Percentiles rank a stretch among this genome's conserved stretches.
Evolutionary conservation across 805 yeast genomes (phyloP).

Genomic region (Yamadazyma sp.): DNA sequence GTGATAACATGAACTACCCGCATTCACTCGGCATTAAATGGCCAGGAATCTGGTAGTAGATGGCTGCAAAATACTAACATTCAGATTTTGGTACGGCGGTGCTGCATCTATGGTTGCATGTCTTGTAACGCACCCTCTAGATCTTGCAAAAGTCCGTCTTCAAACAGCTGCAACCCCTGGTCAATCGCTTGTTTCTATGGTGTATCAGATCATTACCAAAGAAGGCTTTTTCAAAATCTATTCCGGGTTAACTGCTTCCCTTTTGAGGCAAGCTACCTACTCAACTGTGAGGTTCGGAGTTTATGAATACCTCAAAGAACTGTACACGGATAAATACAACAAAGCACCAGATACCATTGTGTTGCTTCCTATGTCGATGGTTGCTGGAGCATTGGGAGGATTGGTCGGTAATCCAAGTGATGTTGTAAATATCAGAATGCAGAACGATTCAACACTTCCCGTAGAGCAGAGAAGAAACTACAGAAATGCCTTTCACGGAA

Average conservation of each 20-base stretch:
- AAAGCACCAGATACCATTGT: slow-evolving; percentile 55
- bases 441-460: slow-evolving; percentile 76
- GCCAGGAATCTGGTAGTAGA: not conserved
- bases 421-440: slow-evolving; percentile 87
- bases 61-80: slow-evolving; percentile 11
- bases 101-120: slow-evolving; percentile 69
- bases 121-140: slow-evolving; percentile 76
- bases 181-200: slow-evolving; percentile 60
- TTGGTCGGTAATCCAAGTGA: slow-evolving; percentile 87
- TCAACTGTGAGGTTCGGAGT: slow-evolving; percentile 84
- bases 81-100: slow-evolving; percentile 64
- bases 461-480: slow-evolving; percentile 66
- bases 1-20: slow-evolving; percentile 1
- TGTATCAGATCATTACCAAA: slow-evolving; percentile 53
- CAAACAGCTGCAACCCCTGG: slow-evolving; percentile 76
- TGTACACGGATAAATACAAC: slow-evolving; percentile 36
- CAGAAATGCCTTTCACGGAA: slow-evolving; percentile 75
- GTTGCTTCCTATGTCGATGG: slow-evolving; percentile 75
- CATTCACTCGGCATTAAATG: not conserved
- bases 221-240: slow-evolving; percentile 76
- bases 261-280: slow-evolving; percentile 84
- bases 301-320: slow-evolving; percentile 73
- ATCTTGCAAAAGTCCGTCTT: slow-evolving; percentile 80
- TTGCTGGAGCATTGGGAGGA: slow-evolving; percentile 85
- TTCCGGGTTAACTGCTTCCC: slow-evolving; percentile 78